Evolutionary conservation across 805 yeast genomes (phyloP).

Genomic region (Teunomyces funiuensis): DNA sequence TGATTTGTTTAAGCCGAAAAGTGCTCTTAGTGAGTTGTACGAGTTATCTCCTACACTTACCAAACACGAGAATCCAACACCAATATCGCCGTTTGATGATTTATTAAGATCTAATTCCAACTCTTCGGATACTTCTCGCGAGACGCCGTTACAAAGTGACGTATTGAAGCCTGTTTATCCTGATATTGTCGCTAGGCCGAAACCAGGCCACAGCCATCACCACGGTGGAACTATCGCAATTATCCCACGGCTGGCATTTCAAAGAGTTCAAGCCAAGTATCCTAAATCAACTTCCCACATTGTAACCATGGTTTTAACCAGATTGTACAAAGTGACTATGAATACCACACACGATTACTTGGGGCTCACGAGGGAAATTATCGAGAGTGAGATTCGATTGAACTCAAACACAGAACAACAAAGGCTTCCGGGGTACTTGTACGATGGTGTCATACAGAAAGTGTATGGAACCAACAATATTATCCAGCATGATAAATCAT

Average conservation of each 20-base stretch:
- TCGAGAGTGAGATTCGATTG: constrained; percentile 68
- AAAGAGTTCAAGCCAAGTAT: constrained; percentile 64
- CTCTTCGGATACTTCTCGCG: constrained; percentile 1
- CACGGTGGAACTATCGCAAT: constrained; percentile 77
- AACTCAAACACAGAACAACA: constrained; percentile 34
- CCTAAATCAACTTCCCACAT: constrained; percentile 93
- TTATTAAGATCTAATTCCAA: constrained; percentile 8
- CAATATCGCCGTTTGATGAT: constrained; percentile 6
- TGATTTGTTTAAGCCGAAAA: constrained; percentile 53
- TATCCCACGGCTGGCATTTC: constrained; percentile 83
- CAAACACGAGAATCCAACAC: background rate
- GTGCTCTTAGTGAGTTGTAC: background rate
- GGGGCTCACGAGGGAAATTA: constrained; percentile 79
- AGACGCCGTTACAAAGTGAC: background rate
- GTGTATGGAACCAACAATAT: constrained; percentile 18
- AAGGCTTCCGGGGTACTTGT: constrained; percentile 57
- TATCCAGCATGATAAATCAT: background rate
- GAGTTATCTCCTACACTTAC: background rate
- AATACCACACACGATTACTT: constrained; percentile 86
- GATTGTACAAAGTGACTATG: constrained; percentile 86
- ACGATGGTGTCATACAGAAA: constrained; percentile 53
- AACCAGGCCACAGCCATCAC: constrained; percentile 12
- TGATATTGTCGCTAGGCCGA: constrained; percentile 70
- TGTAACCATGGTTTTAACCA: constrained; percentile 85
- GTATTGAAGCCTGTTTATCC: constrained; percentile 18